These are phyloP conservation scores for Pseudogymnoascus sp. DNA, from an alignment of 2,329 filamentous ascomycete species.

Conservation along the genomic window DNA sequence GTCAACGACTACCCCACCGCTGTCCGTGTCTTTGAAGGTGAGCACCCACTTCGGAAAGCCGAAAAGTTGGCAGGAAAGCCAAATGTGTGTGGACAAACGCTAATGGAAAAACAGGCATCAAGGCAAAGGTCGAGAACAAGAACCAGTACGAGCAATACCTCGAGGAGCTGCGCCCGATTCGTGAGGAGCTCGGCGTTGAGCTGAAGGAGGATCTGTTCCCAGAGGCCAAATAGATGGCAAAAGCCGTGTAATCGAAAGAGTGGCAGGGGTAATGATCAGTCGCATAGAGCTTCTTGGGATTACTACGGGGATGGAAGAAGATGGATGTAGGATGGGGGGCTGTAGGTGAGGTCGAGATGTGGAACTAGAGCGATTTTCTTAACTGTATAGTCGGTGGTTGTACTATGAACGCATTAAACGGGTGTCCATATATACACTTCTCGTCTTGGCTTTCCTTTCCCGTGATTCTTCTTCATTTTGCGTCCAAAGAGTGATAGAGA, in stretches of 20 bases:
- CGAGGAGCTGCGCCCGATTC: conserved; percentile 80
- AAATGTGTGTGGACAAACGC: background rate
- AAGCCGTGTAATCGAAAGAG: conserved; percentile 9
- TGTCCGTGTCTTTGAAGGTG: conserved; percentile 97
- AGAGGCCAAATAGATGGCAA: conserved; percentile 32
- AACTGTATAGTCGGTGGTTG: conserved; percentile 5
- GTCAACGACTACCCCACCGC: conserved; percentile 99
- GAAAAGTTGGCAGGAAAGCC: background rate
- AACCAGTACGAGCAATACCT: conserved; percentile 96
- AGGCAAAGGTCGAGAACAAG: conserved; percentile 98
- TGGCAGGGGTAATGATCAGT: background rate
- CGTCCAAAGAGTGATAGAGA: background rate
- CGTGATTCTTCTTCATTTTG: background rate
- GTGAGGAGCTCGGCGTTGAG: conserved; percentile 85
- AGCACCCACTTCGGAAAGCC: conserved; percentile 24
- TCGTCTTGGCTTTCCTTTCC: background rate
- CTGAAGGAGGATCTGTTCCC: conserved; percentile 94
- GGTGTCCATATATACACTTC: conserved; percentile 6
- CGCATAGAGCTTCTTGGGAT: conserved; percentile 8
- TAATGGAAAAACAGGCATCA: conserved; percentile 61
- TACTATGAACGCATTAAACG: conserved; percentile 7
- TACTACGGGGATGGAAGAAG: background rate
- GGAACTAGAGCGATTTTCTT: conserved; percentile 9
- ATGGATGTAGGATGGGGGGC: background rate
- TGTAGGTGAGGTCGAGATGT: conserved; percentile 4